Conservation (phyloP, 2,329 filamentous ascomycete genomes). For the Coccinonectria pachysandricola region DNA sequence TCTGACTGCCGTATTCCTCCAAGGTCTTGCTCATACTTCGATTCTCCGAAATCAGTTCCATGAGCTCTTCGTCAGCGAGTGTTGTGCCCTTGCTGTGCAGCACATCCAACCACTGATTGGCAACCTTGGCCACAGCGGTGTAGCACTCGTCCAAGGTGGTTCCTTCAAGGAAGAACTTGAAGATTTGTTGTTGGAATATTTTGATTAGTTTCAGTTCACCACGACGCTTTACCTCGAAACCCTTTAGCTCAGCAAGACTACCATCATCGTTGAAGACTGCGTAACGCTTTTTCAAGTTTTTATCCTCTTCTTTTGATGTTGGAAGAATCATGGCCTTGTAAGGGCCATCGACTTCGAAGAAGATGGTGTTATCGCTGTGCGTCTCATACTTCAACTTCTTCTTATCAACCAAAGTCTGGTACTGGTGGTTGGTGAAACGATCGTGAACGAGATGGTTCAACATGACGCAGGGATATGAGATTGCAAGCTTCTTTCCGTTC, state of each 20-base stretch:
- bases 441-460: slow-evolving; percentile 94
- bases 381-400: slow-evolving; percentile 85
- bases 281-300: slow-evolving; percentile 98
- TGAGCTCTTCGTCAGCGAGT: slow-evolving; percentile 89
- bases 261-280: slow-evolving; percentile 98
- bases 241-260: slow-evolving; percentile 87
- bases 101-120: slow-evolving; percentile 94
- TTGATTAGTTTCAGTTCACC: slow-evolving; percentile 99
- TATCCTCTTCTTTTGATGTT: slow-evolving; percentile 97
- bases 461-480: slow-evolving; percentile 98
- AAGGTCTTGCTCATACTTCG: slow-evolving; percentile 95
- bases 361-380: slow-evolving; percentile 97
- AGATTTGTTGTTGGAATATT: slow-evolving; percentile 98
- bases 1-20: slow-evolving; percentile 90
- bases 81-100: slow-evolving; percentile 80
- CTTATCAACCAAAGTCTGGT: slow-evolving; percentile 77
- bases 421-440: slow-evolving; percentile 94
- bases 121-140: slow-evolving; percentile 80
- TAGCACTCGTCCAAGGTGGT: slow-evolving; percentile 83
- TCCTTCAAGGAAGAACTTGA: slow-evolving; percentile 97
- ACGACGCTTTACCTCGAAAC: slow-evolving; percentile 94
- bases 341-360: slow-evolving; percentile 97
- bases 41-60: slow-evolving; percentile 99
- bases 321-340: slow-evolving; percentile 97
- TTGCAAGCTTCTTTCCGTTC: slow-evolving; percentile 90